These are phyloP conservation scores for Melaleuca alternifolia DNA, from an alignment of 345 rosid species.

Conservation along the genomic window DNA sequence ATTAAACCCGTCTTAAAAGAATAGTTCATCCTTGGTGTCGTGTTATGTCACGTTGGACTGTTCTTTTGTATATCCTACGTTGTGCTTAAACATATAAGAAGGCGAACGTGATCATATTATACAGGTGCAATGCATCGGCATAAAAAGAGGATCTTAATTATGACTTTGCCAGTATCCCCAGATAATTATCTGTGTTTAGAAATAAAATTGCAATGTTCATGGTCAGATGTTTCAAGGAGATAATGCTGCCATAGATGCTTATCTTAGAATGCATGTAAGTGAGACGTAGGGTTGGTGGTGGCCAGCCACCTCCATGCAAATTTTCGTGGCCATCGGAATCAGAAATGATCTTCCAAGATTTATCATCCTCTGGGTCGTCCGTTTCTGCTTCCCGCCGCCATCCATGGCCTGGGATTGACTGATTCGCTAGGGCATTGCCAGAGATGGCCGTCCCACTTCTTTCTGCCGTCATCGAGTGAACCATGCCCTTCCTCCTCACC, in stretches of 20 bases:
- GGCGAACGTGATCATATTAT: background rate
- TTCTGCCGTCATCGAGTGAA: background rate
- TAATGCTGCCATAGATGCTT: no score
- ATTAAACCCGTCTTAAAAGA: background rate
- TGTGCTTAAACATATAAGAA: background rate
- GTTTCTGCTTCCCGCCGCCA: background rate
- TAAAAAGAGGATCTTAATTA: background rate
- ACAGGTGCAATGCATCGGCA: background rate
- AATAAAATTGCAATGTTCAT: background rate
- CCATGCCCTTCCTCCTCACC: slow-evolving; percentile 10
- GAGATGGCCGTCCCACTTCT: background rate
- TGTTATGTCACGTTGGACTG: background rate
- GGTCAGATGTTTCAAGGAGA: background rate
- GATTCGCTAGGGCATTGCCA: background rate
- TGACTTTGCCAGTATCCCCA: no score
- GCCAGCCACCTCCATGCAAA: background rate
- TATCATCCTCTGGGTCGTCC: background rate
- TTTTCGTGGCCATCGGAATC: background rate
- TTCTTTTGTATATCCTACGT: background rate
- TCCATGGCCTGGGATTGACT: background rate
- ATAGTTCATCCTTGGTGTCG: no score
- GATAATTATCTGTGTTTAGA: background rate
- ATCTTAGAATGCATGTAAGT: no score
- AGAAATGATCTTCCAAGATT: background rate
- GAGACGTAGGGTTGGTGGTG: no score